Evolutionary conservation across 495 filamentous ascomycete species (phyloP), one percentile per base, ranked within the genome.

Genomic region (Aspergillus funiculosus): DNA sequence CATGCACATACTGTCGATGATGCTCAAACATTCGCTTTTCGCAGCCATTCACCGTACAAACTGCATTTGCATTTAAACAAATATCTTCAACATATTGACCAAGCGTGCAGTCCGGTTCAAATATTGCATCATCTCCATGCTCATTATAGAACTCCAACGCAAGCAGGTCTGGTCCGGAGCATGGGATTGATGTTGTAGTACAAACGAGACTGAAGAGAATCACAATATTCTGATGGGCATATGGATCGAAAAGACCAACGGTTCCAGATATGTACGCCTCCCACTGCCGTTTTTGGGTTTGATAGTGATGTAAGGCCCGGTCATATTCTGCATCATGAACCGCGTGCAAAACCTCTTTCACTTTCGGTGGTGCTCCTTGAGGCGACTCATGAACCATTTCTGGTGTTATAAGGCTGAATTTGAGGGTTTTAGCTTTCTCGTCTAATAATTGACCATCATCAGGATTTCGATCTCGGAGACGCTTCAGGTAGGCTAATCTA

Each of bases 271-370:
- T 80, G 48, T 94, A 94, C 15, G 86, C 84, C 52, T 97, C 94
- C 91, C 92, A 97, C 50, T 95, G 89, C 32, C 85, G 77, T 45
- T 88, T 94, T 62, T 97, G 92, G 0, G 90, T 96, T 60, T 88
- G 79, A 58, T 96, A 97, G 46, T 89, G 88, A 61, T 97, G 87
- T 25, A 94, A 64, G 8, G 90, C 91, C 63, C 91, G 90, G 60
- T 97, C 92, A 55, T 95, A 96, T 56, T 99, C 94, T 11, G 89
- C 87, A 56, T 95, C 86, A 63, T 96, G 89, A 11, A 95, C 89
- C 24, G 92, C 94, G 58, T 88, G 86, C 18, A 99, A 65, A 28
- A 96, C 86, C 60, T 99, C 94, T 61, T 87, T 87, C 32, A 96
- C 83, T 56, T 94, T 87, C 13, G 79, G 79, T 2, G 89, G 84